Evolutionary conservation across 805 yeast genomes (phyloP).

Genomic region (Schizosaccharomyces octosporus): DNA sequence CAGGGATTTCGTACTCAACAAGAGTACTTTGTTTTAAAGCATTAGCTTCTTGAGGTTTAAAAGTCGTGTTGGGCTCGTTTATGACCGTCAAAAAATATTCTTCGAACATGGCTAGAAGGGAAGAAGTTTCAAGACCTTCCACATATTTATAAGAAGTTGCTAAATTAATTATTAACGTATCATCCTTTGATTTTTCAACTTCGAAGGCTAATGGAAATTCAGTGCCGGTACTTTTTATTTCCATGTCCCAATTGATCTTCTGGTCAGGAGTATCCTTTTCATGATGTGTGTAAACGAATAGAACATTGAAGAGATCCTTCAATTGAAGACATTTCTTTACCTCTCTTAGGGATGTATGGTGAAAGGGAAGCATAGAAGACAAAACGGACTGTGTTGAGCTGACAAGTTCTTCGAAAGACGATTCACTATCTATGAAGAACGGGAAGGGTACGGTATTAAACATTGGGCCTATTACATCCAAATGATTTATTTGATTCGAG

Average conservation of each 20-base stretch:
- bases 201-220: background rate
- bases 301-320: background rate
- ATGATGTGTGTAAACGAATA: background rate
- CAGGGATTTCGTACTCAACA: background rate
- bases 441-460: background rate
- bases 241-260: background rate
- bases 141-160: background rate
- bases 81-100: too few relatives aligned
- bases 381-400: background rate
- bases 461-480: background rate
- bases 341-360: conserved; percentile 6
- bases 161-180: background rate
- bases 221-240: background rate
- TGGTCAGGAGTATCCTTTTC: too few relatives aligned
- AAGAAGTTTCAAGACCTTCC: background rate
- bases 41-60: too few relatives aligned
- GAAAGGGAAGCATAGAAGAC: conserved; percentile 5
- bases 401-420: background rate
- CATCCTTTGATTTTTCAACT: background rate
- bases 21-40: too few relatives aligned
- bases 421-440: background rate
- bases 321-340: conserved; percentile 7
- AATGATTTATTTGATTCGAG: background rate
- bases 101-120: too few relatives aligned
- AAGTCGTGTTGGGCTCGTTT: too few relatives aligned